Conservation (phyloP, 2,329 filamentous ascomycete genomes). For the Botrytis deweyae region DNA sequence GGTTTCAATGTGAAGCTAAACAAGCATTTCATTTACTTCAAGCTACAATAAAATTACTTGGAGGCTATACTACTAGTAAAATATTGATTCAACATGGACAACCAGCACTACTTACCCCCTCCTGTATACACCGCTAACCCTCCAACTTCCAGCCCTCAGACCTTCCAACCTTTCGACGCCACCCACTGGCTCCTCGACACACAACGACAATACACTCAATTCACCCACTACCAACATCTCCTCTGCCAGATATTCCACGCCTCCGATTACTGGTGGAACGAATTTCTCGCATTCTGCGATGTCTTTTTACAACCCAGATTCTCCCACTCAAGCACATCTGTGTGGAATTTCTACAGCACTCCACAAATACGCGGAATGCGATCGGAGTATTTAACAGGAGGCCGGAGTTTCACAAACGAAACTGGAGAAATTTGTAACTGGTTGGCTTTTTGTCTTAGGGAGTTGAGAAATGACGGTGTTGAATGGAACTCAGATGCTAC, state of each 20-base stretch:
- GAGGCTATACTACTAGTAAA: too few species aligned
- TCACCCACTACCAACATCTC: not conserved
- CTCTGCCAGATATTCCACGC: not conserved
- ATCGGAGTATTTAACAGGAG: not conserved
- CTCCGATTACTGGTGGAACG: not conserved
- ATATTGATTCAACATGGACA: not conserved
- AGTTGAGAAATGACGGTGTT: not conserved
- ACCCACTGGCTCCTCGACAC: not conserved
- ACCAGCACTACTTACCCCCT: not conserved
- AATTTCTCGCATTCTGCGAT: not conserved
- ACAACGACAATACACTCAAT: not conserved
- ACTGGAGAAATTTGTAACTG: slow-evolving; percentile 3
- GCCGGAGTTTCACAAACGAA: not conserved
- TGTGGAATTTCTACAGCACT: not conserved
- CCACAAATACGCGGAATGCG: not conserved
- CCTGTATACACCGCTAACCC: not conserved
- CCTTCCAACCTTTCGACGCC: not conserved
- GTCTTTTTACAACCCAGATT: not conserved
- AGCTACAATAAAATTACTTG: not conserved
- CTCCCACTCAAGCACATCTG: not conserved
- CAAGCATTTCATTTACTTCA: not conserved
- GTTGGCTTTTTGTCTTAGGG: not conserved
- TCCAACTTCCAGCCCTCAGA: not conserved
- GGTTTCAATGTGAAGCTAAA: not conserved
- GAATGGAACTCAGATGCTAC: not conserved